Base-by-base conservation (phyloP, 1,139 yeast species). In the Geotrichum citri-aurantii region DNA sequence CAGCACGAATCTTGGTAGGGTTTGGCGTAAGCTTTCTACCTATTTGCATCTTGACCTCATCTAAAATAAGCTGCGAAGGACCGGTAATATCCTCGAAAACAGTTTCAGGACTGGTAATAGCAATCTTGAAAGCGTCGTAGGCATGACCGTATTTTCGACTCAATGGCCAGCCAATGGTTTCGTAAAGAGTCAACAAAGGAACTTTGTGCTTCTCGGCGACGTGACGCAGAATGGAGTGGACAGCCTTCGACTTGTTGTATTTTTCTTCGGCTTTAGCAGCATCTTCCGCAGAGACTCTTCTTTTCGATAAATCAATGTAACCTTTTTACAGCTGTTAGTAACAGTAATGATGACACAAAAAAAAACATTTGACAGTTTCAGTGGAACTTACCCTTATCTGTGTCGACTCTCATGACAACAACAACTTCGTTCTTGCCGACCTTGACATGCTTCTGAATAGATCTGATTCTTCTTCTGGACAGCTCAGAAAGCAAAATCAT, bases 381-480 rank as follows among this genome's bases (percentile, higher is more conserved):
- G 7, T 17, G n/a, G 26, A 31, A 42, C 59, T 37, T 52, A 56
- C 97, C 99, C 76, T 93, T 93, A 75, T 95, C 99, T 76, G 91
- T 92, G 77, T 93, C 99, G 63, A 93, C 99, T 80, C 99, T 88
- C 73, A 93, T 81, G n/a, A 95, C 99, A 61, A 93, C 98, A 37
- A 95, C 99, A 61, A 93, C 98, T 77, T 93, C 99, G 72, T 95
- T 93, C 75, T 95, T 90, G 66, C 99, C 99, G 63, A 93, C 98
- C 79, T 97, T 88, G 75, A 93, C 92, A 74, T 91, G 84, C 74
- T 93, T 95, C 77, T 93, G 99, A 71, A 93, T 93, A 59, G 97
- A 90, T 76, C 99, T 84, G 71, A 93, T 93, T 79, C 99, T 95
- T 82, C 99, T 89, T 82, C 99, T 89, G 46, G 98, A 91, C 68